These are phyloP conservation scores for Pyronema domesticum DNA, from an alignment of 495 filamentous ascomycete genomes.

Conservation along the genomic window DNA sequence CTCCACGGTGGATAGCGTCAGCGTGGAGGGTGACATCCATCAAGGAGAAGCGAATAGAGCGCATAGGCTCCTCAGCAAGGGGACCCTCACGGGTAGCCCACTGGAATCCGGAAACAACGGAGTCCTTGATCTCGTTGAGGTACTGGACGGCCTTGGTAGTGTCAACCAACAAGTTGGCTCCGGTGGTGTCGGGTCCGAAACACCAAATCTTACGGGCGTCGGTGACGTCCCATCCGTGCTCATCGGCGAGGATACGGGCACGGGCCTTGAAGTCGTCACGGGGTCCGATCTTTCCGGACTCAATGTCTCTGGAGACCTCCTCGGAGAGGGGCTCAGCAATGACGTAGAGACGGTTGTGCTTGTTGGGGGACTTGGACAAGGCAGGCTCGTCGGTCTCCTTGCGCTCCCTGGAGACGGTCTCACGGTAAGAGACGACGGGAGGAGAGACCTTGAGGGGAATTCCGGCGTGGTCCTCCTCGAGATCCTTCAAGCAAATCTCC, in stretches of 20 bases:
- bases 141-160: conserved; percentile 70
- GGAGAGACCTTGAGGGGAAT: conserved; percentile 91
- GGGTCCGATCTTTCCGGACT: conserved; percentile 76
- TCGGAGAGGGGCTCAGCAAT: conserved; percentile 74
- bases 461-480: conserved; percentile 98
- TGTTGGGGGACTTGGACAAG: conserved; percentile 98
- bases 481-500: conserved; percentile 99
- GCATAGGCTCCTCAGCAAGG: conserved; percentile 95
- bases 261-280: conserved; percentile 99
- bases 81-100: conserved; percentile 98
- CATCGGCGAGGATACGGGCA: conserved; percentile 90
- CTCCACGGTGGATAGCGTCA: conserved; percentile 98
- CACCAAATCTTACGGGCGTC: conserved; percentile 99
- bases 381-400: conserved; percentile 56
- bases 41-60: conserved; percentile 92
- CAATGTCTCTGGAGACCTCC: conserved; percentile 79
- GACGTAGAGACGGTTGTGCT: conserved; percentile 99
- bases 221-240: conserved; percentile 98
- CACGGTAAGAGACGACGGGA: conserved; percentile 94
- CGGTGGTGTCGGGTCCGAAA: conserved; percentile 94
- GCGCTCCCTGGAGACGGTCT: conserved; percentile 66
- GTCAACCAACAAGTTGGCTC: conserved; percentile 96
- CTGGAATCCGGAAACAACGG: conserved; percentile 98
- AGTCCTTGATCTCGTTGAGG: conserved; percentile 99
- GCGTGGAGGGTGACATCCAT: conserved; percentile 98